phyloP scores from a whole-genome alignment of 2,329 filamentous ascomycete genomes.

The Chalara sp. region DNA sequence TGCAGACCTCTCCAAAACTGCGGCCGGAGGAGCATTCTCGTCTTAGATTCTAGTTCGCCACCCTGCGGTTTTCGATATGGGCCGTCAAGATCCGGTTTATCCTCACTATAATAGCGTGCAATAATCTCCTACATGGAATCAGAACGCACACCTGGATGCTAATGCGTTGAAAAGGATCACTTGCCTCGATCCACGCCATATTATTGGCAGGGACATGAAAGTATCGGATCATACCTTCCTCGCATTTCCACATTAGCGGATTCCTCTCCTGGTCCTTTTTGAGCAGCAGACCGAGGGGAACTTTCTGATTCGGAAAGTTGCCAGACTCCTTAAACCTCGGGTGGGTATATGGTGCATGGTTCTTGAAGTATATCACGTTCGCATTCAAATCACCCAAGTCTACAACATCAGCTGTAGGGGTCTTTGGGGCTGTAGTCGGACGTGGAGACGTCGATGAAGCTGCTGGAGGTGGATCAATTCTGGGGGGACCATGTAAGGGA shows the following conservation, averaged over 20 bases:
- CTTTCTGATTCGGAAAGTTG: not conserved
- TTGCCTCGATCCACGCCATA: not conserved
- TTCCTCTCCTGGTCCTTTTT: not conserved
- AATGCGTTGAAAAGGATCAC: not conserved
- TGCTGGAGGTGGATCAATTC: not conserved
- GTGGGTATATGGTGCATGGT: not conserved
- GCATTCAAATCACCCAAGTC: not conserved
- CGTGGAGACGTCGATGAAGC: not conserved
- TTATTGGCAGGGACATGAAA: constrained; percentile 2
- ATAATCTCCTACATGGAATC: not conserved
- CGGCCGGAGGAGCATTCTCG: constrained; percentile 13
- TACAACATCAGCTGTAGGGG: not conserved
- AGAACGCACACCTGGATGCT: not conserved
- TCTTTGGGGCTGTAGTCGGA: not conserved
- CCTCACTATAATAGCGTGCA: not conserved
- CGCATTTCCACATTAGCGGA: not conserved
- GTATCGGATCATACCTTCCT: not conserved
- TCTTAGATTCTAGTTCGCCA: constrained; percentile 4
- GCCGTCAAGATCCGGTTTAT: not conserved
- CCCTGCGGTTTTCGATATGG: not conserved
- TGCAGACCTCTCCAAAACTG: constrained; percentile 14
- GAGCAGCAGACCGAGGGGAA: not conserved
- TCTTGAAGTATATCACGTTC: not conserved
- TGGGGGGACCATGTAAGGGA: not conserved
- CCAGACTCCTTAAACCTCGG: not conserved